phyloP scores from a whole-genome alignment of 306 rosid species.

The Macrotyloma uniflorum region DNA sequence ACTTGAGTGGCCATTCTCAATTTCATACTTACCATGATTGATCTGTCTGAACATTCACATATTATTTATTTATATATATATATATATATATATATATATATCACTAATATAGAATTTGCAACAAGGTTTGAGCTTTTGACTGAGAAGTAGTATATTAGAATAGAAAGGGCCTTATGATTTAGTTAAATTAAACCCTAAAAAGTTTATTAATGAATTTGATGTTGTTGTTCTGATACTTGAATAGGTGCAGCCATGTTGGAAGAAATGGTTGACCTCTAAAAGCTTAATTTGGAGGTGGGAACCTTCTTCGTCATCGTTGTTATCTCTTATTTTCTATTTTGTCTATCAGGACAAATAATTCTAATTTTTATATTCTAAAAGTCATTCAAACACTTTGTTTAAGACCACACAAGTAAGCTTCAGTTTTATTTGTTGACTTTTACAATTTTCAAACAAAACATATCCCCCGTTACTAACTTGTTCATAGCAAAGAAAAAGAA shows the following conservation, averaged over 20 bases:
- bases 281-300: not conserved
- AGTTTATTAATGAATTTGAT: not conserved
- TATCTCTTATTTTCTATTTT: not conserved
- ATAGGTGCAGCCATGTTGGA: slow-evolving; percentile 32
- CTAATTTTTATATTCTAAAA: not conserved
- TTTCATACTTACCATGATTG: slow-evolving; percentile 25
- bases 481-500: not conserved
- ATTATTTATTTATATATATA: not conserved
- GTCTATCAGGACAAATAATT: not conserved
- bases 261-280: slow-evolving; percentile 30
- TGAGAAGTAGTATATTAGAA: not conserved
- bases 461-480: not conserved
- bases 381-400: not conserved
- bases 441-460: not conserved
- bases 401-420: not conserved
- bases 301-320: not conserved
- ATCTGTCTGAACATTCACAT: not conserved
- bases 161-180: slow-evolving; percentile 18
- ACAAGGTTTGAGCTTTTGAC: slow-evolving; percentile 18
- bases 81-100: not conserved
- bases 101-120: slow-evolving; percentile 5
- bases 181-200: slow-evolving; percentile 10
- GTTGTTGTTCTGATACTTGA: slow-evolving; percentile 18
- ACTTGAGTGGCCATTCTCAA: not conserved
- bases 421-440: not conserved